Conservation (phyloP, 2,329 filamentous ascomycete genomes). For the Talaromyces funiculosus region DNA sequence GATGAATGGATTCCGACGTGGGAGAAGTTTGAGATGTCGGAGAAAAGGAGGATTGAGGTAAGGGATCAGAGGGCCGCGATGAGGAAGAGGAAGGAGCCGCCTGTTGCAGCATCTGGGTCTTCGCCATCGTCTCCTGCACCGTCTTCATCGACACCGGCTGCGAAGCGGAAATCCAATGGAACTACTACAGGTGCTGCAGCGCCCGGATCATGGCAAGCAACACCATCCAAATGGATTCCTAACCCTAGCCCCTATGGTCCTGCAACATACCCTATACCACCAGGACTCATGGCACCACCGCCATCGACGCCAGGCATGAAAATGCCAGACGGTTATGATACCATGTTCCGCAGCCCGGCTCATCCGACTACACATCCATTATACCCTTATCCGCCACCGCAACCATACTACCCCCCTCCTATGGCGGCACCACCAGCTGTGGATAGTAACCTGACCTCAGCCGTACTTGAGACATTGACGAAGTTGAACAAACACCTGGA, state of each 20-base stretch:
- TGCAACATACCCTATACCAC: background rate
- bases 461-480: slow-evolving; percentile 32
- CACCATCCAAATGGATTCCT: background rate
- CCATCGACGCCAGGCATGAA: slow-evolving; percentile 21
- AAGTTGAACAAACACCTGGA: slow-evolving; percentile 36
- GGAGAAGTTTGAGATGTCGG: slow-evolving; percentile 35
- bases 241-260: slow-evolving; percentile 1
- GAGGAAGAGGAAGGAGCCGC: slow-evolving; percentile 24
- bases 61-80: slow-evolving; percentile 26
- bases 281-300: slow-evolving; percentile 3
- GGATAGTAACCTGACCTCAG: slow-evolving; percentile 22
- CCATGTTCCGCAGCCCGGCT: slow-evolving; percentile 28
- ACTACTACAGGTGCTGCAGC: background rate
- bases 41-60: slow-evolving; percentile 33
- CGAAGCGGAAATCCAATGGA: background rate
- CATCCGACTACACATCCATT: background rate
- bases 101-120: background rate
- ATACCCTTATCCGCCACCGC: slow-evolving; percentile 9
- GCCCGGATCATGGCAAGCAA: slow-evolving; percentile 11
- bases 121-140: background rate
- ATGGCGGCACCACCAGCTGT: slow-evolving; percentile 8
- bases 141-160: background rate
- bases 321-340: slow-evolving; percentile 35
- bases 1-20: slow-evolving; percentile 40
- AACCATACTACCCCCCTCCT: slow-evolving; percentile 4